Conservation (phyloP, 106 monocot species). For the Dioscorea alata region DNA sequence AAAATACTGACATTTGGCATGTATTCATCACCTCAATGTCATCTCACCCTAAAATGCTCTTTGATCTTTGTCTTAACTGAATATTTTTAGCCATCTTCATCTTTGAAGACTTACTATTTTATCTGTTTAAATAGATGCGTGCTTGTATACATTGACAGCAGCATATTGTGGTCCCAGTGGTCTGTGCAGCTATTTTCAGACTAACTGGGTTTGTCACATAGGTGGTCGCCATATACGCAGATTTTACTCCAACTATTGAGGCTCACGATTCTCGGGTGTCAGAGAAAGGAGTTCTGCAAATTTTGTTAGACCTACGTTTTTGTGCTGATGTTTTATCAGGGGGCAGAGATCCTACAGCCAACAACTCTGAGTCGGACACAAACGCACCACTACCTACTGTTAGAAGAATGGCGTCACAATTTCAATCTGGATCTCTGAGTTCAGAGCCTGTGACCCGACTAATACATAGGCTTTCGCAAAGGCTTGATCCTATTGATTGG, state of each 20-base stretch:
- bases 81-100: no score
- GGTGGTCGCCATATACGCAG: constrained; percentile 61
- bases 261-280: constrained; percentile 48
- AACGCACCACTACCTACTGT: constrained; percentile 25
- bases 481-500: constrained; percentile 96
- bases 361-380: constrained; percentile 16
- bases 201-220: constrained; percentile 7
- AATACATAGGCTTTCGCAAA: constrained; percentile 60
- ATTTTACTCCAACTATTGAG: constrained; percentile 45
- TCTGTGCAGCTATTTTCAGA: no score
- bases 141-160: no score
- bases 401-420: constrained; percentile 38
- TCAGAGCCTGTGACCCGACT: constrained; percentile 37
- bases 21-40: no score
- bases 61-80: no score
- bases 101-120: no score
- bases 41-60: no score
- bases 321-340: constrained; percentile 80
- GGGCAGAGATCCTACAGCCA: constrained; percentile 31
- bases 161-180: no score
- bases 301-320: constrained; percentile 78
- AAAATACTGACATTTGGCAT: no score
- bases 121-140: no score
- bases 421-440: constrained; percentile 28
- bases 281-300: constrained; percentile 87